These are phyloP conservation scores for Boechera retrofracta DNA, from an alignment of 345 rosid species.

Conservation along the genomic window DNA sequence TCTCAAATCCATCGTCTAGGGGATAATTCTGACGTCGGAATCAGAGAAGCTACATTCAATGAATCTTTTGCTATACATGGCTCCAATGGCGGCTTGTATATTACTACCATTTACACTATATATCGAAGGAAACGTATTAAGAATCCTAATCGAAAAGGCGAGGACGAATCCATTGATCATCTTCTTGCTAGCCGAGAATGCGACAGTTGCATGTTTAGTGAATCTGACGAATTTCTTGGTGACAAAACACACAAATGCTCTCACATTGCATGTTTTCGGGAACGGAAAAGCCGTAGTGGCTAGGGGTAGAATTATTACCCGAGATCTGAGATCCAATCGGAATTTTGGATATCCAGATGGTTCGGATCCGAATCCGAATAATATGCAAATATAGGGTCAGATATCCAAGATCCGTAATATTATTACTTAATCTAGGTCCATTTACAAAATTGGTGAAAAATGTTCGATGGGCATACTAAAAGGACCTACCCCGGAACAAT, in stretches of 20 bases:
- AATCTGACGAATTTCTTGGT: constrained; percentile 95
- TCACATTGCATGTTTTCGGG: constrained; percentile 93
- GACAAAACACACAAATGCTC: constrained; percentile 96
- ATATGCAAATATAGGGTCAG: too few species aligned
- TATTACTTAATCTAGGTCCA: too few species aligned
- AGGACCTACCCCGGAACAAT: too few species aligned
- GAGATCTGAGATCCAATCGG: too few species aligned
- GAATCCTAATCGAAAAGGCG: constrained; percentile 75
- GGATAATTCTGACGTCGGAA: constrained; percentile 78
- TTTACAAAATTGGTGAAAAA: too few species aligned
- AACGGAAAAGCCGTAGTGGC: constrained; percentile 91
- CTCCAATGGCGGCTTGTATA: constrained; percentile 94
- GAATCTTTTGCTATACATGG: constrained; percentile 93
- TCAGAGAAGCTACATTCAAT: constrained; percentile 94
- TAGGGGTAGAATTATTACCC: too few species aligned
- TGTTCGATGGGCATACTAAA: too few species aligned
- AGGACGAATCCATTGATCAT: constrained; percentile 64
- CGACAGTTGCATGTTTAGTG: constrained; percentile 95
- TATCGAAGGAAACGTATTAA: constrained; percentile 89
- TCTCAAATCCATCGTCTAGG: constrained; percentile 95
- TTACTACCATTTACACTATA: constrained; percentile 89
- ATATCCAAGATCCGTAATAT: too few species aligned
- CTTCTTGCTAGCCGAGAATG: constrained; percentile 81
- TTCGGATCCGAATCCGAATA: too few species aligned
- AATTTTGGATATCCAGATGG: too few species aligned